A percentile compares a stretch with the other conserved stretches of the same genome.
Evolutionary conservation across 352 stramenopile species (phyloP).

Genomic region (Aphanomyces astaci): DNA sequence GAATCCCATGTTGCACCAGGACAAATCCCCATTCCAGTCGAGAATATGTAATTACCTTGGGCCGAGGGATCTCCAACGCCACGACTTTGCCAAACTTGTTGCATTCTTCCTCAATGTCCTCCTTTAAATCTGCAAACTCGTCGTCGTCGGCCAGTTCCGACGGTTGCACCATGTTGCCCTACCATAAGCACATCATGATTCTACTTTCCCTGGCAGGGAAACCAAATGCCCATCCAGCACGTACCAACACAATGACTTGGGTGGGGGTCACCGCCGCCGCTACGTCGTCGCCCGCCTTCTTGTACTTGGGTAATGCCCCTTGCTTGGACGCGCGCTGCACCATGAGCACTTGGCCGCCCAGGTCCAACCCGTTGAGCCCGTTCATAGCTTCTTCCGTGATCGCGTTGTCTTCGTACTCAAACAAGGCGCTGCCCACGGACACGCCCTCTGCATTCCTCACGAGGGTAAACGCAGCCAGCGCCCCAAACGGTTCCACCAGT

Average conservation of each 20-base stretch:
- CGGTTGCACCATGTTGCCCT: constrained; percentile 81
- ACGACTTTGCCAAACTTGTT: constrained; percentile 74
- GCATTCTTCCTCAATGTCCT: constrained; percentile 86
- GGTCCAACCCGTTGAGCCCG: constrained; percentile 68
- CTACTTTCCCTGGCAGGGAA: too few species aligned
- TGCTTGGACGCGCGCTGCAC: constrained; percentile 46
- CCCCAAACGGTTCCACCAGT: constrained; percentile 75
- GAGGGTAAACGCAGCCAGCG: constrained; percentile 55
- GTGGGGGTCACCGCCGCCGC: background rate
- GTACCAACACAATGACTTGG: constrained; percentile 12
- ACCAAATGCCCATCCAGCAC: too few species aligned
- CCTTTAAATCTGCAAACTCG: constrained; percentile 79
- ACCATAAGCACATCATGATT: too few species aligned
- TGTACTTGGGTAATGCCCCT: constrained; percentile 23
- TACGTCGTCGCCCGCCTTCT: constrained; percentile 6
- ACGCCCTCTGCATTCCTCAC: constrained; percentile 46
- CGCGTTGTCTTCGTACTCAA: constrained; percentile 64
- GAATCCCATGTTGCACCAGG: too few species aligned
- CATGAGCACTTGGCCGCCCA: constrained; percentile 55
- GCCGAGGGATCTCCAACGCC: constrained; percentile 66
- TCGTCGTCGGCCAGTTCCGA: constrained; percentile 81
- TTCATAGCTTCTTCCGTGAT: constrained; percentile 53
- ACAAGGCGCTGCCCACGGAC: constrained; percentile 62
- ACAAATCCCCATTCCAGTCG: too few species aligned
- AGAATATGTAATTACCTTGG: too few species aligned